Evolutionary conservation across 2,329 filamentous ascomycete species (phyloP), one percentile per base, ranked within the genome.

Genomic region (Dothistroma septosporum): DNA sequence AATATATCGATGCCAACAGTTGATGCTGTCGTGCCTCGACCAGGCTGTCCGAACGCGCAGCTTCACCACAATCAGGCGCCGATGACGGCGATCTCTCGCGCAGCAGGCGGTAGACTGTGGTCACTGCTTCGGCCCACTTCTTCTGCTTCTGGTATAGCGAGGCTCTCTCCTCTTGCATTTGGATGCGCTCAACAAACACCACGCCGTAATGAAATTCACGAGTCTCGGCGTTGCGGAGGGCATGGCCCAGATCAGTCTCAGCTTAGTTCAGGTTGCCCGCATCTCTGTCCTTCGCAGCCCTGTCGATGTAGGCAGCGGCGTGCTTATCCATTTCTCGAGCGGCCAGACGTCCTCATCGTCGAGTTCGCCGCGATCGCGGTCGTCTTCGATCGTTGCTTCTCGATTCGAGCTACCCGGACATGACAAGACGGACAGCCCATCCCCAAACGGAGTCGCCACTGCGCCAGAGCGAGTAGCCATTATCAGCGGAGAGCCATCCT

Each of bases 71-170:
- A 35, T 32, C 48, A 12, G 24, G 41, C 33, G 19, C 53, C 44
- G 48, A 35, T n/a, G 55, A 56, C 21, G 46, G n/a, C 24, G 55
- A 56, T 33, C 55, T 53, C 46, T 65, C 65, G 7, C 64, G 49
- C 8, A 66, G 53, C 22, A 69, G 56, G 24, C 56, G 50, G 22
- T 61, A 57, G 46, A 68, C 55, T 22, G 60, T 61, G 11, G 47
- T 58, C 28, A 64, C 59, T 16, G 66, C 67, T 58, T 67, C 66
- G 16, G 58, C 61, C 55, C 56, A 68, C 44, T 67, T 68, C n/a
- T 59, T 52, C 49, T 67, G 66, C 53, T 64, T 61, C 46, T 58
- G 57, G 28, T 62, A 64, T 21, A 69, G 28, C 12, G 44, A 52
- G 12, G 64, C 66, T 19, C 68, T 44, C 32, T 67, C 58, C 46